These are phyloP conservation scores for Arthrocladium fulminans DNA, from an alignment of 2,329 filamentous ascomycete genomes.

Conservation along the genomic window DNA sequence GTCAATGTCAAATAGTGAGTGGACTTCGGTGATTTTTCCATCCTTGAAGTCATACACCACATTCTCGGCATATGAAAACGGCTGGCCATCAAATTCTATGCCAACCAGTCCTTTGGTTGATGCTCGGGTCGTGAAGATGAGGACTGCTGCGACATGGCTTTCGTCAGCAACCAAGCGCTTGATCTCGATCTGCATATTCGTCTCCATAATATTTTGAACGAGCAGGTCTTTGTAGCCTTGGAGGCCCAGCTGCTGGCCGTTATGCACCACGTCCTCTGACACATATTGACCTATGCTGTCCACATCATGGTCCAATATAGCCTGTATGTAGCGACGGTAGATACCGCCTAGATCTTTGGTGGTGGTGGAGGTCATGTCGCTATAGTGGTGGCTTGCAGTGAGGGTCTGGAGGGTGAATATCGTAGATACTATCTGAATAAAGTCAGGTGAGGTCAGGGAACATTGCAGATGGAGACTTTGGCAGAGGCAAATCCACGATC, in stretches of 20 bases:
- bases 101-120: background rate
- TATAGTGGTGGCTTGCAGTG: background rate
- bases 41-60: slow-evolving; percentile 8
- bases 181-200: slow-evolving; percentile 1
- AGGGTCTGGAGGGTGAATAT: too few species aligned
- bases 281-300: background rate
- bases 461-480: too few species aligned
- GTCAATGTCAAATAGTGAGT: slow-evolving; percentile 5
- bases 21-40: slow-evolving; percentile 3
- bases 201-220: background rate
- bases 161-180: slow-evolving; percentile 1
- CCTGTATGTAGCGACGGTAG: slow-evolving; percentile 3
- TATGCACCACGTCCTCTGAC: background rate
- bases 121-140: slow-evolving; percentile 1
- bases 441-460: too few species aligned
- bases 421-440: too few species aligned
- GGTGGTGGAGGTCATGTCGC: background rate
- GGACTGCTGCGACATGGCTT: background rate
- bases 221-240: slow-evolving; percentile 5
- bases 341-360: background rate
- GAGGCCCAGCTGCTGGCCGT: background rate
- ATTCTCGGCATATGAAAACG: slow-evolving; percentile 3
- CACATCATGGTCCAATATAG: slow-evolving; percentile 2
- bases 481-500: too few species aligned
- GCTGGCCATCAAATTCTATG: background rate